Base-by-base conservation (phyloP, 371 early-diverging fungal genomes). In the Mucor racemosus region DNA sequence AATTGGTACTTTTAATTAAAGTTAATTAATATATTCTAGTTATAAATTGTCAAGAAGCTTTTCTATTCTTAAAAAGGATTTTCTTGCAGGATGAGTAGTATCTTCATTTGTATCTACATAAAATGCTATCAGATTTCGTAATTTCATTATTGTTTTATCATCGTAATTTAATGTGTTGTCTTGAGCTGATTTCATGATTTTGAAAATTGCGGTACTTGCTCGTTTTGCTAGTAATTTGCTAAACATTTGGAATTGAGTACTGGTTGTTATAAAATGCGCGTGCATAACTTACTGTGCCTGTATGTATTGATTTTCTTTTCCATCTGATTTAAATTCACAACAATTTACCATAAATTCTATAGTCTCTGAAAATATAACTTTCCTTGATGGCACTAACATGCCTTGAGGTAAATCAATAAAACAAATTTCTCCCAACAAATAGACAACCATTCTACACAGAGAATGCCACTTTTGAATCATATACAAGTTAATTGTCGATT, bases 1-100 rank as follows among this genome's bases (percentile, higher is more conserved):
- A 8, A 80, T 85, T 65, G 85, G 85, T 1, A 21, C 13, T 15
- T 62, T 48, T 61, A 50, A 4, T 26, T 26, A 26, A 26, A 26
- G 36, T 36, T 36, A 36, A 36, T 21, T 19, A 19, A 6, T 48
- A 17, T 7, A 48, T 9, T 26, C 19, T 17, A 19, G n/a, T 26
- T 26, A 26, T 26, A 26, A 26, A 26, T 26, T 26, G 26, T 50
- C 26, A 6, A 50, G 50, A n/a, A 7, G 5, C 11, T 50, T 50
- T 50, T 50, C 50, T 10, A 50, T 50, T 3, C 4, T 19, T 21
- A 50, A 50, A 11, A 50, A 19, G 8, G 7, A 7, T 7, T 5
- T 4, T 13, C 17, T 50, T 7, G 50, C 50, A 8, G 26, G 50
- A 11, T 50, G 50, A 10, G 26, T 8, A 4, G 7, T 9, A 21